Base-by-base conservation (phyloP, 2,329 filamentous ascomycete genomes). In the Cercospora brassicicola region DNA sequence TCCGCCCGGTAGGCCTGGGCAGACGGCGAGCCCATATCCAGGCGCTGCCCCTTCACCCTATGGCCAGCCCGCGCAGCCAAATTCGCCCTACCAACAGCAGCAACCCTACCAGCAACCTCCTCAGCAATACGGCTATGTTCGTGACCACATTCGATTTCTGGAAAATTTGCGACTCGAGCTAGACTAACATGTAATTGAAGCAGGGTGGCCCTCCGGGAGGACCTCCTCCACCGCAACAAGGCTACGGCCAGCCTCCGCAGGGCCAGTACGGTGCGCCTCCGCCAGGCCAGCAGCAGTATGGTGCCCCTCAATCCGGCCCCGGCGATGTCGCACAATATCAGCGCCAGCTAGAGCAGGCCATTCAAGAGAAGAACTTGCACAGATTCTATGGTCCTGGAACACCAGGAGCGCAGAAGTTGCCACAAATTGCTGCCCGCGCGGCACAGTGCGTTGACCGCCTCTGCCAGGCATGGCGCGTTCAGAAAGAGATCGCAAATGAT, bases 321-420 rank as follows among this genome's bases (percentile, higher is more conserved):
- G 82, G 83, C 62, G 83, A 88, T 65, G 76, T 86, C 31, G 80
- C 79, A 33, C 84, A 82, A 10, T 89, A 88, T 79, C 86, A 87
- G 77, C 83, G 86, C 71, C 78, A 86, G 11, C 78, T 89, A 55
- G 81, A 86, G 71, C 77, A 78, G 42, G 84, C 84, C 4, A 85
- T 90, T 72, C 86, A 87, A 74, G 87, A 89, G 79, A 89, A 88
- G 77, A 78, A 82, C 11, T 79, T 90, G 10, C 84, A 88, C 69
- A 76, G 74, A 62, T 88, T 89, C 79, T 88, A 88, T 73, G 86
- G 86, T 2, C 86, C 84, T 8, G 83, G 84, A 69, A 84, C 82
- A 60, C 84, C 82, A 2, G 75, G 79, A 26, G 74, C 85, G 23
- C 83, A 86, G 65, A 70, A 67, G 20, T 64, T 78, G 3, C 75